phyloP scores from a whole-genome alignment of 1,139 yeast genomes.

The Kodamaea anthophila region DNA sequence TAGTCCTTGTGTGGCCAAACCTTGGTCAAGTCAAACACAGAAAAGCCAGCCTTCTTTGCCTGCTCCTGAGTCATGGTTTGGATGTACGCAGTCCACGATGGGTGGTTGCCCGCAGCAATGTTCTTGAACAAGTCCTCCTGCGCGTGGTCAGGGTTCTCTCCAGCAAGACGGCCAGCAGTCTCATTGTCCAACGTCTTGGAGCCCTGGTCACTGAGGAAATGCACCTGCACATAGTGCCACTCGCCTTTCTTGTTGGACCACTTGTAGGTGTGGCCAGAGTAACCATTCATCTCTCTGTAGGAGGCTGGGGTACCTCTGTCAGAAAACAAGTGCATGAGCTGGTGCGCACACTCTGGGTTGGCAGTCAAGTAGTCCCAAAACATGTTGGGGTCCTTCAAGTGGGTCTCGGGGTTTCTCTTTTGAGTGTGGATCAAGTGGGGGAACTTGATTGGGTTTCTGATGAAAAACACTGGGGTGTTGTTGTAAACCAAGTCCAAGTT shows the following conservation, averaged over 20 bases:
- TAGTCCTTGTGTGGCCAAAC: conserved; percentile 76
- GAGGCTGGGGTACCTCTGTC: conserved; percentile 71
- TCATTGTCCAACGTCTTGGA: conserved; percentile 50
- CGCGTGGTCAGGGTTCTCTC: conserved; percentile 58
- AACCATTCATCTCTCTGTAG: conserved; percentile 64
- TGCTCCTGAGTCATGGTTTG: conserved; percentile 72
- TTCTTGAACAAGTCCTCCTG: conserved; percentile 52
- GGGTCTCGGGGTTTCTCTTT: conserved; percentile 71
- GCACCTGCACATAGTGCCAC: conserved; percentile 63
- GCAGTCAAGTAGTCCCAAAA: conserved; percentile 69
- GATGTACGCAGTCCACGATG: conserved; percentile 60
- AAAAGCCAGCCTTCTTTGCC: conserved; percentile 52
- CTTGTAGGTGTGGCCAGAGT: conserved; percentile 73
- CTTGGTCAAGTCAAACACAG: conserved; percentile 68
- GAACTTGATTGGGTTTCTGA: conserved; percentile 83
- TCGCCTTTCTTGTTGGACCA: conserved; percentile 61
- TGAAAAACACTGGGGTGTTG: conserved; percentile 84
- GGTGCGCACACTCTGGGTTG: conserved; percentile 41
- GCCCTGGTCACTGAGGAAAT: conserved; percentile 58
- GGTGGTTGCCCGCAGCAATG: conserved; percentile 54
- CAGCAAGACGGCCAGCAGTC: conserved; percentile 52
- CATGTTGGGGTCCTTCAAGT: conserved; percentile 70
- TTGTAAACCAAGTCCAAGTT: conserved; percentile 84
- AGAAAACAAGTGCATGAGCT: conserved; percentile 13
- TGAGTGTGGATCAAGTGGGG: conserved; percentile 87